phyloP scores from a whole-genome alignment of 257 asterid species.

The Marsdenia floribunda region DNA sequence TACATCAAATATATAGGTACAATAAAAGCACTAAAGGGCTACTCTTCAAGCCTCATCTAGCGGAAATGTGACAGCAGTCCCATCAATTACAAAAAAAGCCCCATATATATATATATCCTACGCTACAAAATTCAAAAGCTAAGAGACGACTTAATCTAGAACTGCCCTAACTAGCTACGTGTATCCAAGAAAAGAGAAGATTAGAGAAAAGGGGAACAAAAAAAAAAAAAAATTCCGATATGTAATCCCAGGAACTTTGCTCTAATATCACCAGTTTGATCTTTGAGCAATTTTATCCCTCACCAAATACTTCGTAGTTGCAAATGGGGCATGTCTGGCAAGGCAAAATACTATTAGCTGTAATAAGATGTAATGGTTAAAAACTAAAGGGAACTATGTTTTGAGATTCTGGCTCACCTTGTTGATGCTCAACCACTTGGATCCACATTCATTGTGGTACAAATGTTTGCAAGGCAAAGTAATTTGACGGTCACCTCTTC shows the following conservation, averaged over 20 bases:
- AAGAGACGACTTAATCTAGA: background rate
- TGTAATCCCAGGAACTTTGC: background rate
- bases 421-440: slow-evolving; percentile 93
- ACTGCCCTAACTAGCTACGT: background rate
- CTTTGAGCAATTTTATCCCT: slow-evolving; percentile 18
- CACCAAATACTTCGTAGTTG: slow-evolving; percentile 65
- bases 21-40: slow-evolving; percentile 3
- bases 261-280: background rate
- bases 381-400: too few relatives aligned
- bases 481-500: slow-evolving; percentile 78
- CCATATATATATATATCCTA: background rate
- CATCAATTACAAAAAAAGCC: background rate
- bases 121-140: slow-evolving; percentile 5
- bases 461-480: slow-evolving; percentile 80
- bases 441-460: slow-evolving; percentile 75
- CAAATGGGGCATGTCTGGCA: slow-evolving; percentile 85
- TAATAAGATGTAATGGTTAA: background rate
- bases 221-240: background rate
- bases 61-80: background rate
- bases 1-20: background rate
- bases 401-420: slow-evolving; percentile 39
- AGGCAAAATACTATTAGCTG: slow-evolving; percentile 8
- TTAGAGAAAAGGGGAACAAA: background rate
- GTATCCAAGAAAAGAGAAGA: background rate
- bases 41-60: slow-evolving; percentile 10